phyloP scores from a whole-genome alignment of 1,284 basidiomycete genomes.

The Apiotrichum siamense region DNA sequence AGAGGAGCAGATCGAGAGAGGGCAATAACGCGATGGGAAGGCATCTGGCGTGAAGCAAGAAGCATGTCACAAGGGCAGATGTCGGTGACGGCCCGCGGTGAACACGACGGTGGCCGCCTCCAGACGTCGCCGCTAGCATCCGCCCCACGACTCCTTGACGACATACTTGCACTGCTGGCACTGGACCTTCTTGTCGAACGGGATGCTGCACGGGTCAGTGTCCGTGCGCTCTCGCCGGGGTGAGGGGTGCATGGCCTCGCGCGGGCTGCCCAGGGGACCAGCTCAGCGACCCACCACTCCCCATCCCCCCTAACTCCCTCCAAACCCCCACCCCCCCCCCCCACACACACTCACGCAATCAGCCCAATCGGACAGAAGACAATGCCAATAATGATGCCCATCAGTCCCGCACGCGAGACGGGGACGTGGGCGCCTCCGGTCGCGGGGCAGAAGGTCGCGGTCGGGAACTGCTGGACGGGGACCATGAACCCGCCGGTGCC shows the following conservation, averaged over 20 bases:
- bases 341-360: neutral
- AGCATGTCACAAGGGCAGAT: neutral
- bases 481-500: neutral
- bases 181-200: neutral
- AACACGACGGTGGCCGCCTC: neutral
- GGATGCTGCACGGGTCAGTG: neutral
- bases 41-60: too few relatives aligned
- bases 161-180: constrained; percentile 1
- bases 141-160: constrained; percentile 3
- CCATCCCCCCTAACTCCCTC: neutral
- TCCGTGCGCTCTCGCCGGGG: neutral
- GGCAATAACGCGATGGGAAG: too few relatives aligned
- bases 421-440: constrained; percentile 1
- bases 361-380: neutral
- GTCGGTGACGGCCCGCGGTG: neutral
- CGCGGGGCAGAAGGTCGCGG: neutral
- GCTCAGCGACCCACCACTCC: neutral
- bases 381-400: constrained; percentile 3
- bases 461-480: neutral
- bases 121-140: neutral
- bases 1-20: too few relatives aligned
- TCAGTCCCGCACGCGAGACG: neutral
- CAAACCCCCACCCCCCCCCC: too few relatives aligned
- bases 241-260: neutral
- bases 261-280: neutral